Evolutionary conservation across 257 asterid species (phyloP).

Genomic region (Thymus mandschuricus): DNA sequence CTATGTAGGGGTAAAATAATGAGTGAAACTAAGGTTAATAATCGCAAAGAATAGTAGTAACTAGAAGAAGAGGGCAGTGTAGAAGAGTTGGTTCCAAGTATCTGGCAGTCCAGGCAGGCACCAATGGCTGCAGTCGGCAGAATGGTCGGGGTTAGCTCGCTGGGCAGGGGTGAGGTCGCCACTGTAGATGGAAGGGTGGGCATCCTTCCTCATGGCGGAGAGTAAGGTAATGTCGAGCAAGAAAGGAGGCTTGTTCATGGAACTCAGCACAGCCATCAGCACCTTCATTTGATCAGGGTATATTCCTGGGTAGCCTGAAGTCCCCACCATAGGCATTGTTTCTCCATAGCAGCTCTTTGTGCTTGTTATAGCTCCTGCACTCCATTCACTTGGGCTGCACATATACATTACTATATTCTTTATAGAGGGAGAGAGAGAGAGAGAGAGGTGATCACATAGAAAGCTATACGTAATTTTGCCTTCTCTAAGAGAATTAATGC

Average conservation of each 20-base stretch:
- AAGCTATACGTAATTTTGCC: background rate
- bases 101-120: constrained; percentile 98
- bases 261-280: constrained; percentile 50
- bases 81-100: constrained; percentile 94
- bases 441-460: background rate
- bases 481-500: background rate
- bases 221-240: constrained; percentile 83
- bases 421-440: background rate
- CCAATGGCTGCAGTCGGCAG: constrained; percentile 98
- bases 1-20: constrained; percentile 17
- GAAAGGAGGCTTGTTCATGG: constrained; percentile 73
- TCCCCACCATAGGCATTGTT: constrained; percentile 55
- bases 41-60: background rate
- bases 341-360: constrained; percentile 89
- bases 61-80: constrained; percentile 64
- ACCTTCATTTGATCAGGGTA: constrained; percentile 72
- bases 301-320: constrained; percentile 49
- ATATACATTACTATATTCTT: background rate
- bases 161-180: constrained; percentile 75
- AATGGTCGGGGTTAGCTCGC: constrained; percentile 83
- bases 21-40: background rate
- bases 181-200: constrained; percentile 91
- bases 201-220: constrained; percentile 94
- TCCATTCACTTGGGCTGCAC: constrained; percentile 90
- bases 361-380: constrained; percentile 49